These are phyloP conservation scores for Penicillium mononematosum DNA, from an alignment of 495 filamentous ascomycete genomes.

Conservation along the genomic window DNA sequence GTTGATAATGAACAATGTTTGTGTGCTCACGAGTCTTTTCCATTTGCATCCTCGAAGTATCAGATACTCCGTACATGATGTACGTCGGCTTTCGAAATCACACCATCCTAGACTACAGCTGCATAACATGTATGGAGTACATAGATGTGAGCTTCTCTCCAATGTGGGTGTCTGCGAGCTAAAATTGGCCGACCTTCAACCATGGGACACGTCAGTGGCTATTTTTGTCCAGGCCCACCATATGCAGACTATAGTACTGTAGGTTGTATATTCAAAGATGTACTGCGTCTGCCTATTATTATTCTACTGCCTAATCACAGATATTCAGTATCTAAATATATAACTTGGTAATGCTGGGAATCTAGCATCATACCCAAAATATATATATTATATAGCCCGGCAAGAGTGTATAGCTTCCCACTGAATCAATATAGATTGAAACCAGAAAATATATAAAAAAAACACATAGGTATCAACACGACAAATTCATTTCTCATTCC, in stretches of 20 bases:
- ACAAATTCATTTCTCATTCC: not conserved
- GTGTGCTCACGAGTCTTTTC: not conserved
- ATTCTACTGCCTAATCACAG: too few species aligned
- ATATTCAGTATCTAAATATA: too few species aligned
- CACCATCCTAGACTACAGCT: not conserved
- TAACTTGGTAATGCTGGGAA: too few species aligned
- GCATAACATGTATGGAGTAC: constrained; percentile 5
- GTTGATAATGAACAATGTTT: not conserved
- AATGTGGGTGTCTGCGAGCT: constrained; percentile 7
- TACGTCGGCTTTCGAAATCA: not conserved
- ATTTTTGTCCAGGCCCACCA: constrained; percentile 15
- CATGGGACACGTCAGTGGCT: constrained; percentile 22
- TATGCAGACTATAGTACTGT: not conserved
- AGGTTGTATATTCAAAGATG: not conserved
- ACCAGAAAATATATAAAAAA: not conserved
- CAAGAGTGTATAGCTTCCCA: not conserved
- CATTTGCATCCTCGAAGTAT: not conserved
- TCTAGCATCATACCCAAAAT: not conserved
- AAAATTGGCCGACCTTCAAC: constrained; percentile 17
- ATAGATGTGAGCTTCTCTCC: not conserved
- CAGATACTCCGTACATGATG: not conserved
- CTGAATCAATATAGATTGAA: not conserved
- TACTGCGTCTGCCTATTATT: not conserved
- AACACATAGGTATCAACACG: not conserved
- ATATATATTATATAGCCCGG: not conserved